Base-by-base conservation (phyloP, 1,284 basidiomycete species). In the Coniophora puteana region DNA sequence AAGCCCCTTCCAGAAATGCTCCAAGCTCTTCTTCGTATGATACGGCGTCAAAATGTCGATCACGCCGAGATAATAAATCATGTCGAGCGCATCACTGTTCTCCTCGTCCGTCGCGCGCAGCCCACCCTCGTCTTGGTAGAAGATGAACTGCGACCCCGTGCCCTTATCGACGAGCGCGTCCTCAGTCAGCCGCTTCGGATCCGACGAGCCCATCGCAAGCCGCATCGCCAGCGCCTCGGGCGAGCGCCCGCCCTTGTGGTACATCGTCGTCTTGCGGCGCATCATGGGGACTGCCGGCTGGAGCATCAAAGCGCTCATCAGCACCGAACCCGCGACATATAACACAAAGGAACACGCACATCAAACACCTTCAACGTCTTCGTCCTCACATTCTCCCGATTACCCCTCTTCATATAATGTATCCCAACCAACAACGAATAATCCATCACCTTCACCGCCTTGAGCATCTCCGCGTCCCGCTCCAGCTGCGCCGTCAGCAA, bases 81-180 rank as follows among this genome's bases (percentile, higher is more conserved):
- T 80, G 51, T 87, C 81, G 61, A 87, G 66, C 4, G 76, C 66
- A 23, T 76, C 69, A 6, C 29, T 7, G 59, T 98, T 95, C 17
- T 61, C 63, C 53, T 95, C 92, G 61, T 95, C 83, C 12, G 94
- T 96, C 20, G 93, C 91, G 21, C 86, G 79, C 44, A 96, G 64
- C 1, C 96, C 95, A 18, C 94, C 94, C 57, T 99, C 96, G 58
- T 99, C 93, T 57, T 95, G 91, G 59, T 97, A 98, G 66, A 98
- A 99, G 26, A 96, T 63, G 61, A 95, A 93, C 49, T 92, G 80
- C 35, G 83, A 77, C 18, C 90, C 76, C 54, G 96, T 92, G 33
- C 78, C 80, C 45, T 68, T 76, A 46, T 80, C 76, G 46, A 82
- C 75, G 36, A 83, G 67, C 4, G 75, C 71, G 14, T 72, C 70